These are phyloP conservation scores for Lodderomyces theae DNA, from an alignment of 1,139 yeast genomes.

Conservation along the genomic window DNA sequence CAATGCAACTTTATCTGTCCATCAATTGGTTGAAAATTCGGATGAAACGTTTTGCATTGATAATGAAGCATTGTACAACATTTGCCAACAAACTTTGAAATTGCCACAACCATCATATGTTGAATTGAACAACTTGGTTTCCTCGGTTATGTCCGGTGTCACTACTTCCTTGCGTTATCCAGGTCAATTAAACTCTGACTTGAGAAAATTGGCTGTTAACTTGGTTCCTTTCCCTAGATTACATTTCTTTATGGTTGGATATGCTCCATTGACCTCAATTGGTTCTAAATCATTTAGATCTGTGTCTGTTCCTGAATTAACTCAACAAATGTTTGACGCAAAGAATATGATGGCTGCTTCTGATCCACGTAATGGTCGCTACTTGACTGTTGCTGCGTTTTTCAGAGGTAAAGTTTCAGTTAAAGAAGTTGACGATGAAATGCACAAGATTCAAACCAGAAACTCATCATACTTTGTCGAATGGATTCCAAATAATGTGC, in stretches of 20 bases:
- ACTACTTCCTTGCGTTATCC: slow-evolving; percentile 89
- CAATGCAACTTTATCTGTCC: slow-evolving; percentile 89
- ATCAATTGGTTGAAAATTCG: slow-evolving; percentile 84
- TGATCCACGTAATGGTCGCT: slow-evolving; percentile 87
- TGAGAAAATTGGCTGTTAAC: slow-evolving; percentile 88
- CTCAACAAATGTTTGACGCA: slow-evolving; percentile 90
- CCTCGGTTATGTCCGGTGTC: slow-evolving; percentile 92
- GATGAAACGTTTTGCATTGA: slow-evolving; percentile 95
- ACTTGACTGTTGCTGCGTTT: slow-evolving; percentile 91
- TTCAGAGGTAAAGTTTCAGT: slow-evolving; percentile 91
- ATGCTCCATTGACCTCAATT: slow-evolving; percentile 83
- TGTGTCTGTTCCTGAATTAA: slow-evolving; percentile 82
- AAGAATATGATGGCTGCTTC: slow-evolving; percentile 95
- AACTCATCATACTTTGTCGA: slow-evolving; percentile 83
- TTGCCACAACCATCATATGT: slow-evolving; percentile 73
- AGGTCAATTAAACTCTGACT: slow-evolving; percentile 88
- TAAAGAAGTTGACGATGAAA: slow-evolving; percentile 91
- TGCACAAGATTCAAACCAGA: slow-evolving; percentile 79
- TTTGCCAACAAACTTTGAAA: slow-evolving; percentile 82
- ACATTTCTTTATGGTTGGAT: slow-evolving; percentile 93
- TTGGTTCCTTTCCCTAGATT: slow-evolving; percentile 93
- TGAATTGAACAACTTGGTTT: slow-evolving; percentile 77
- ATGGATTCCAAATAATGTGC: slow-evolving; percentile 97
- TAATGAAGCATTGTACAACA: slow-evolving; percentile 87
- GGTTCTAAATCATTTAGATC: slow-evolving; percentile 81